These are phyloP conservation scores for Groenewaldozyma auringiensis DNA, from an alignment of 1,139 yeast genomes.

Conservation along the genomic window DNA sequence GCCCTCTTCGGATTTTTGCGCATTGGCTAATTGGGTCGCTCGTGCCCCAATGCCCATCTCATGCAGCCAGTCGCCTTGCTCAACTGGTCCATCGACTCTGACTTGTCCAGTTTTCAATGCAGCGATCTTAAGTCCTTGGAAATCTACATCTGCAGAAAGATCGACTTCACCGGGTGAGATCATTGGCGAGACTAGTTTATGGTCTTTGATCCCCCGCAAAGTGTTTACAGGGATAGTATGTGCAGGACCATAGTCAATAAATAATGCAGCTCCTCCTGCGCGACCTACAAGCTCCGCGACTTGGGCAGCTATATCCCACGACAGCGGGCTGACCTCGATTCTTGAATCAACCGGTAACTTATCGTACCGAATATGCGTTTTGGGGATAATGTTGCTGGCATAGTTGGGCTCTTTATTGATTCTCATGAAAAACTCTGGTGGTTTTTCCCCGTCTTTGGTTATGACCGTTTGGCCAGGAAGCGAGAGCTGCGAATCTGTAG, in stretches of 20 bases:
- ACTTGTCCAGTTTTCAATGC: constrained; percentile 28
- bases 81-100: constrained; percentile 49
- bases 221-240: constrained; percentile 58
- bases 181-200: constrained; percentile 72
- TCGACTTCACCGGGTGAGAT: constrained; percentile 72
- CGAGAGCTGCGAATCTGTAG: constrained; percentile 12
- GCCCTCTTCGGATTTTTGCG: constrained; percentile 28
- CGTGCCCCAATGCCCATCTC: constrained; percentile 70
- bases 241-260: constrained; percentile 72
- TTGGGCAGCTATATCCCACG: constrained; percentile 41
- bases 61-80: constrained; percentile 78
- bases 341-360: constrained; percentile 49
- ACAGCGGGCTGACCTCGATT: constrained; percentile 71
- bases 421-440: constrained; percentile 51
- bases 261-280: constrained; percentile 56
- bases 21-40: constrained; percentile 36
- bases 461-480: constrained; percentile 26
- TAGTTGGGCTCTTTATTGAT: constrained; percentile 57
- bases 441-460: constrained; percentile 18
- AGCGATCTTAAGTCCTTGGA: constrained; percentile 45
- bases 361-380: constrained; percentile 44
- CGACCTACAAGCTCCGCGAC: constrained; percentile 25
- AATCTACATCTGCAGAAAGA: constrained; percentile 78
- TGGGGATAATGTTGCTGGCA: constrained; percentile 51
- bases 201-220: constrained; percentile 66